Percentiles rank a stretch among this genome's conserved stretches.
These are phyloP conservation scores for Crotalaria pallida DNA, from an alignment of 306 rosid species.

Conservation along the genomic window DNA sequence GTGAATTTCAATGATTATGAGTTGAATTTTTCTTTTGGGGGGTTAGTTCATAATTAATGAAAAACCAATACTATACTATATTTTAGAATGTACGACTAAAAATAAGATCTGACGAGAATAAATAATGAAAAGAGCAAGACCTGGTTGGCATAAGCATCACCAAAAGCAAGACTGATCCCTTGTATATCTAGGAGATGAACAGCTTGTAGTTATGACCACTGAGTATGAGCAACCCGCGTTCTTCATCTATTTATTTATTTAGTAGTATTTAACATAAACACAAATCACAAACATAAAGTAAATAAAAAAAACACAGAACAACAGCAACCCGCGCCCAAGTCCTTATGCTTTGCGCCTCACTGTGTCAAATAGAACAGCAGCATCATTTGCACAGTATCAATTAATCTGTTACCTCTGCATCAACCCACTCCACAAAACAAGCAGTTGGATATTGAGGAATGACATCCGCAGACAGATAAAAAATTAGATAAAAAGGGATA, in stretches of 20 bases:
- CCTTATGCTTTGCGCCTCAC: too few relatives aligned
- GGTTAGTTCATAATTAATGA: not conserved
- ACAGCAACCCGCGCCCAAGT: too few relatives aligned
- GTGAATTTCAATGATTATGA: not conserved
- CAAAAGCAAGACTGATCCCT: constrained; percentile 76
- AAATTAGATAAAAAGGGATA: too few relatives aligned
- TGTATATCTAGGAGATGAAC: constrained; percentile 63
- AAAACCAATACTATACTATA: not conserved
- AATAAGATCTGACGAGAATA: not conserved
- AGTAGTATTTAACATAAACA: too few relatives aligned
- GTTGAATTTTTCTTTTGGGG: not conserved
- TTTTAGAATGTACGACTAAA: not conserved
- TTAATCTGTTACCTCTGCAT: too few relatives aligned
- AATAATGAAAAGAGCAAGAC: constrained; percentile 28
- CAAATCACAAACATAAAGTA: too few relatives aligned
- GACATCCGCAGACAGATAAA: too few relatives aligned
- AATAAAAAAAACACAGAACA: too few relatives aligned
- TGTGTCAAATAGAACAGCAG: too few relatives aligned
- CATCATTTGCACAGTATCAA: too few relatives aligned
- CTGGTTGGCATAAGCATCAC: constrained; percentile 89
- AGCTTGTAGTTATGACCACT: constrained; percentile 64
- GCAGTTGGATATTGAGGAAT: too few relatives aligned
- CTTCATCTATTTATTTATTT: constrained; percentile 29
- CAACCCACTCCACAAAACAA: too few relatives aligned
- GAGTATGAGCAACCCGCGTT: constrained; percentile 56